A percentile compares a stretch with the other conserved stretches of the same genome.
Conservation (phyloP, 2,329 filamentous ascomycete genomes). For the Fusarium decemcellulare region DNA sequence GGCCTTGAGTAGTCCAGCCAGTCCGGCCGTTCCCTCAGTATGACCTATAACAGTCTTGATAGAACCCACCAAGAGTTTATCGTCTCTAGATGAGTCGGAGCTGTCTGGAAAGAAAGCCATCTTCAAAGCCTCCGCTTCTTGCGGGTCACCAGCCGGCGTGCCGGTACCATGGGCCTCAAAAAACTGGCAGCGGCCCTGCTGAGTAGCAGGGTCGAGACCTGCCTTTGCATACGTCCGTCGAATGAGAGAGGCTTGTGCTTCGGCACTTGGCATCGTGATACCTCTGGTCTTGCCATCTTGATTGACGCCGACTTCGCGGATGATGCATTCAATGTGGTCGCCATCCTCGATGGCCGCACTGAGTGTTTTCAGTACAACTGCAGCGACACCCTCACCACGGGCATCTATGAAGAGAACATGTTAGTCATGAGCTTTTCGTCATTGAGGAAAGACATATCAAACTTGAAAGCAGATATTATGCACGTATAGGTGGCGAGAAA, state of each 20-base stretch:
- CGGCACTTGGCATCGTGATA: conserved; percentile 3
- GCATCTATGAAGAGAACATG: conserved; percentile 5
- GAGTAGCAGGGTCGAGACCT: neutral
- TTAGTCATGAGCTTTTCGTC: no score
- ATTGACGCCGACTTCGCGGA: conserved; percentile 17
- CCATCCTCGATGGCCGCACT: conserved; percentile 3
- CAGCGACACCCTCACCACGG: conserved; percentile 29
- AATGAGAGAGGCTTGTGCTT: conserved; percentile 6
- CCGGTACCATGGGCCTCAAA: conserved; percentile 58
- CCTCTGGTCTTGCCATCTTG: conserved; percentile 12
- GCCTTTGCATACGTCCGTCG: conserved; percentile 1
- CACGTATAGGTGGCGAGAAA: no score
- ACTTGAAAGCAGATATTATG: no score
- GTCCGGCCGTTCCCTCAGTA: conserved; percentile 51
- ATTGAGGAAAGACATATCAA: no score
- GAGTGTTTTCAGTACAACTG: conserved; percentile 29
- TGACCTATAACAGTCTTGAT: conserved; percentile 46
- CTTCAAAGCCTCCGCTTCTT: conserved; percentile 55
- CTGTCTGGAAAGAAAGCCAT: conserved; percentile 41
- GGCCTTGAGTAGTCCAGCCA: conserved; percentile 49
- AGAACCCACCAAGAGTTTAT: conserved; percentile 46
- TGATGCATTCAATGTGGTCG: conserved; percentile 15
- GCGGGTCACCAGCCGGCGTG: conserved; percentile 58
- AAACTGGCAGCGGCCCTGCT: neutral
- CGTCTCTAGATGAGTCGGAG: conserved; percentile 1